phyloP scores from a whole-genome alignment of 352 stramenopile species.

The Globisporangium megalacanthum region DNA sequence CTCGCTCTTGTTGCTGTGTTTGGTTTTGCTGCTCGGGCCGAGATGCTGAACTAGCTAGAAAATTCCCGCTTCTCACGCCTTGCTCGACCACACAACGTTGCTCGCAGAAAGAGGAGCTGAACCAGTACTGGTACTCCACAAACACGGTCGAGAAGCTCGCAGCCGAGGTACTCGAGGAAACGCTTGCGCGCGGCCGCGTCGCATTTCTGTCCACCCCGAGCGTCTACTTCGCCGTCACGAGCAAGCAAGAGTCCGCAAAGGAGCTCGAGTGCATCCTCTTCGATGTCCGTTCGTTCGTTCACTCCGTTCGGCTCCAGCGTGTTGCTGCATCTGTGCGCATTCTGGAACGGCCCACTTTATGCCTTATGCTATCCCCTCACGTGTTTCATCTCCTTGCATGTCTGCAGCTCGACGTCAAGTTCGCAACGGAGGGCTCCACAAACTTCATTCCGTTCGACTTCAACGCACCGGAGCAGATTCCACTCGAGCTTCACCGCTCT shows the following conservation, averaged over 20 bases:
- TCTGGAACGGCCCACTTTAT: no score
- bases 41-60: background rate
- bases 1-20: background rate
- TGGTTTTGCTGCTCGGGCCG: background rate
- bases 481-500: constrained; percentile 34
- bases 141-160: constrained; percentile 81
- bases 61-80: background rate
- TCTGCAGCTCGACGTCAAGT: constrained; percentile 82
- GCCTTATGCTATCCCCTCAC: background rate
- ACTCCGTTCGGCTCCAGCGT: no score
- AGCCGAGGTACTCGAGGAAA: constrained; percentile 56
- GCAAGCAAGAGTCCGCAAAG: constrained; percentile 17
- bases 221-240: constrained; percentile 89
- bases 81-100: constrained; percentile 1
- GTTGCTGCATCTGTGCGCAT: no score
- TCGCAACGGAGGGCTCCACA: constrained; percentile 32
- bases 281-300: constrained; percentile 63
- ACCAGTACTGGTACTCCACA: constrained; percentile 95
- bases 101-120: constrained; percentile 89
- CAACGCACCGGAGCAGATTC: constrained; percentile 68
- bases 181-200: constrained; percentile 27
- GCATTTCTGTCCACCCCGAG: constrained; percentile 93
- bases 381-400: background rate
- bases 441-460: constrained; percentile 91
- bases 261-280: constrained; percentile 75